A percentile compares a stretch with the other conserved stretches of the same genome.
Evolutionary conservation across 2,329 filamentous ascomycete genomes (phyloP).

Genomic region (Ophiostoma himal-ulmi): DNA sequence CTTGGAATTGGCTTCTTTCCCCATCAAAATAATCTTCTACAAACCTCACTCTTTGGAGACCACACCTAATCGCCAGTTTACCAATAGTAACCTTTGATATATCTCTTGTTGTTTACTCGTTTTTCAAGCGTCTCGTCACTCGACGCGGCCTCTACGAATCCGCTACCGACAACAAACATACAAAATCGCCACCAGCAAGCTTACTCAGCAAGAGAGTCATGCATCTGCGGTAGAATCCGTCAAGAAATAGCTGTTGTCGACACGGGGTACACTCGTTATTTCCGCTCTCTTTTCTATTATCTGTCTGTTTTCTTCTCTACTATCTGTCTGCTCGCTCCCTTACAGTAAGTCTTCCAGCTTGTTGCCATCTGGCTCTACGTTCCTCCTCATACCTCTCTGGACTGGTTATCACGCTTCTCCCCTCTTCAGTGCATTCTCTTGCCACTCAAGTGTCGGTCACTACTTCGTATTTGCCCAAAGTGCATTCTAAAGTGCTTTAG

Average conservation of each 20-base stretch:
- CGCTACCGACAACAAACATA: not conserved
- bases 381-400: not conserved
- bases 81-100: not conserved
- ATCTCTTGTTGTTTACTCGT: not conserved
- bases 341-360: not conserved
- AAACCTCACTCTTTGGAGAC: not conserved
- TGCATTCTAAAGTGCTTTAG: slow-evolving; percentile 2
- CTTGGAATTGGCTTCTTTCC: not conserved
- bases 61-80: not conserved
- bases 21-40: not conserved
- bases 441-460: not conserved
- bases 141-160: not conserved
- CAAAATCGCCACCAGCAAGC: not conserved
- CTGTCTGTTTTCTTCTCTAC: too few species aligned
- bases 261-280: not conserved
- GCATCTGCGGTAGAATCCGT: not conserved
- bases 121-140: not conserved
- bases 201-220: not conserved
- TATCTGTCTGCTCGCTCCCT: not conserved
- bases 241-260: not conserved
- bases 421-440: not conserved
- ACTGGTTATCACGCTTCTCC: not conserved
- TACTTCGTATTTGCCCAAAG: not conserved
- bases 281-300: not conserved
- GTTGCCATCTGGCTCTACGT: not conserved